Percentiles rank a stretch among this genome's conserved stretches.
These are phyloP conservation scores for Sugiyamaella americana DNA, from an alignment of 805 yeast genomes.

Conservation along the genomic window DNA sequence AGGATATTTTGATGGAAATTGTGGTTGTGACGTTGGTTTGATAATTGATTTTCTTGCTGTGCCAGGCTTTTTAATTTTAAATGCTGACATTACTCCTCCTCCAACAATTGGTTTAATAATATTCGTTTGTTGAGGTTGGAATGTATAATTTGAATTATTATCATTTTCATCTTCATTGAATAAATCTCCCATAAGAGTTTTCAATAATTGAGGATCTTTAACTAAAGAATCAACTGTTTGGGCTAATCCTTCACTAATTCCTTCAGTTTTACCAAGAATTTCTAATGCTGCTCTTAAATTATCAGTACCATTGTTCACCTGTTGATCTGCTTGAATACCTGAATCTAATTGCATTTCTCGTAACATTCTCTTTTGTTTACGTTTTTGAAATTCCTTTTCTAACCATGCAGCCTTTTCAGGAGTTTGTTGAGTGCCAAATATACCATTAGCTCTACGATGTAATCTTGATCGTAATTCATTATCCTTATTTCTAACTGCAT, in stretches of 20 bases:
- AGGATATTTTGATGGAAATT: conserved; percentile 10
- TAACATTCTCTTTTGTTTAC: conserved; percentile 55
- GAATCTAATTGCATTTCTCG: conserved; percentile 26
- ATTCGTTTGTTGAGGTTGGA: background rate
- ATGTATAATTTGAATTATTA: background rate
- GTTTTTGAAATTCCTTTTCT: conserved; percentile 59
- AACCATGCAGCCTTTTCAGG: conserved; percentile 62
- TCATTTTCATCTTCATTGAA: conserved; percentile 12
- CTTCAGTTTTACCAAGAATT: conserved; percentile 20
- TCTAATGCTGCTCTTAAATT: conserved; percentile 24
- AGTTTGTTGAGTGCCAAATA: conserved; percentile 59
- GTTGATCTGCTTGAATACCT: background rate
- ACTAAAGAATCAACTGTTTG: conserved; percentile 24
- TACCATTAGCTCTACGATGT: conserved; percentile 57
- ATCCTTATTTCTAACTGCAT: conserved; percentile 76
- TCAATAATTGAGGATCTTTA: conserved; percentile 25
- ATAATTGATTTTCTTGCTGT: background rate
- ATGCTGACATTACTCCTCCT: conserved; percentile 13
- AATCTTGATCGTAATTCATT: conserved; percentile 79
- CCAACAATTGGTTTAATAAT: background rate
- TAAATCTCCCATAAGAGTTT: conserved; percentile 21
- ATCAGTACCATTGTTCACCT: conserved; percentile 1
- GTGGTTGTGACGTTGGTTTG: background rate
- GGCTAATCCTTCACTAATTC: conserved; percentile 20
- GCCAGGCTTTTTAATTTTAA: conserved; percentile 9